Percentiles rank a stretch among this genome's conserved stretches.
Evolutionary conservation across 805 yeast genomes (phyloP).

Genomic region (Metschnikowia cerradonensis): DNA sequence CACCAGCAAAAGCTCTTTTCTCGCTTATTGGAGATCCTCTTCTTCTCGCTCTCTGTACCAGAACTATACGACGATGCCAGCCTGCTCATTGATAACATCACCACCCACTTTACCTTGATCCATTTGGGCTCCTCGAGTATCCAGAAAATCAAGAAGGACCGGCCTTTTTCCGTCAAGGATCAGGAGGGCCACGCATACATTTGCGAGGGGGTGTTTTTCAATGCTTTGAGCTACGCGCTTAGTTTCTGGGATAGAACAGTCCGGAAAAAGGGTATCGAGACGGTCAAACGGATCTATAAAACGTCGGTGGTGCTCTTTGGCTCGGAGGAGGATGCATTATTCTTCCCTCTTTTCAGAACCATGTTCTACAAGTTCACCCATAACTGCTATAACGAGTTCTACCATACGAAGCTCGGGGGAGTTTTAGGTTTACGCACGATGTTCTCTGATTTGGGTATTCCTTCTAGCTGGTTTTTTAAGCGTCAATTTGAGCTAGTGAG

Average conservation of each 20-base stretch:
- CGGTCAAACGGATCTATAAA: slow-evolving; percentile 57
- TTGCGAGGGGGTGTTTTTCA: slow-evolving; percentile 64
- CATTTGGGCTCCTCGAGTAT: slow-evolving; percentile 71
- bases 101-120: slow-evolving; percentile 75
- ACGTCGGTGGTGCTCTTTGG: slow-evolving; percentile 69
- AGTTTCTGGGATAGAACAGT: slow-evolving; percentile 73
- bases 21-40: slow-evolving; percentile 63
- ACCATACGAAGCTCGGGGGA: slow-evolving; percentile 85
- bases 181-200: slow-evolving; percentile 73
- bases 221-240: slow-evolving; percentile 74
- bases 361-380: slow-evolving; percentile 83
- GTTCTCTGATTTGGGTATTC: slow-evolving; percentile 62
- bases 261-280: slow-evolving; percentile 63
- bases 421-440: slow-evolving; percentile 75
- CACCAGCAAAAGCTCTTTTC: slow-evolving; percentile 64
- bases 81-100: slow-evolving; percentile 55
- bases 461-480: slow-evolving; percentile 67
- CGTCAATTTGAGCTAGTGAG: slow-evolving; percentile 82
- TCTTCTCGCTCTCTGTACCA: slow-evolving; percentile 70
- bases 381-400: slow-evolving; percentile 85
- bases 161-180: slow-evolving; percentile 71
- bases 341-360: slow-evolving; percentile 70
- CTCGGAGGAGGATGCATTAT: slow-evolving; percentile 55
- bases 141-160: slow-evolving; percentile 61
- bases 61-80: slow-evolving; percentile 69